Evolutionary conservation across 2,329 filamentous ascomycete genomes (phyloP), one percentile per base, ranked within the genome.

Genomic region (Calonectria hongkongensis): DNA sequence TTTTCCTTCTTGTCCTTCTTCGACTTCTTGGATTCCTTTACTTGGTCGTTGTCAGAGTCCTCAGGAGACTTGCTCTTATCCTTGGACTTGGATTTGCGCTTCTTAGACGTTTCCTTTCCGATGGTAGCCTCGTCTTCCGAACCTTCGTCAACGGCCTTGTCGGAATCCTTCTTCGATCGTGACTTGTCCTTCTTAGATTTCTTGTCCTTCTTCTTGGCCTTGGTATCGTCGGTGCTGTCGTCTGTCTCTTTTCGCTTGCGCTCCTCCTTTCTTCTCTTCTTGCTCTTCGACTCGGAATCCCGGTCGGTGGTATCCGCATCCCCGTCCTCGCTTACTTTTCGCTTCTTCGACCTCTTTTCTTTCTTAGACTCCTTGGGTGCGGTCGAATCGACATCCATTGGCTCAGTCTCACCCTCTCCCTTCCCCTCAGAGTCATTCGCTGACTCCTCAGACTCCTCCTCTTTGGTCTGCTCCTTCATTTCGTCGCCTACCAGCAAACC

Each of bases 401-500:
- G 74, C 3, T 78, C 74, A 2, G 79, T 78, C 1, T 75, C 70
- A 1, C 81, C 76, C 2, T 72, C 56, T 3, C 72, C 71, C 30
- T 68, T 62, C 4, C 66, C 69, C 12, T 72, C 65, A 16, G 71
- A 30, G 30, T 75, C 60, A 50, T 43, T 73, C 45, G 50, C 39
- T 56, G 70, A 62, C 25, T 73, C 71, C 51, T 72, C 36, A 68
- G 39, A 54, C 10, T 67, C 74, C 3, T 76, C 74, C 8, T 77
- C 75, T 51, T 81, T 78, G n/a, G 68, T 30, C 33, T 81, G 75
- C 28, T 79, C 86, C 78, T 89, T 85, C 63, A 91, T 87, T 78
- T 90, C 87, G 74, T 91, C 89, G 41, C 89, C 90, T 28, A 92
- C 87, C 39, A 91, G 82, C 70, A 95, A 89, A 0, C 96, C 97